Percentiles rank a stretch among this genome's conserved stretches.
Evolutionary conservation across 2,329 filamentous ascomycete species (phyloP).

Genomic region (Keithomyces neogunnii): DNA sequence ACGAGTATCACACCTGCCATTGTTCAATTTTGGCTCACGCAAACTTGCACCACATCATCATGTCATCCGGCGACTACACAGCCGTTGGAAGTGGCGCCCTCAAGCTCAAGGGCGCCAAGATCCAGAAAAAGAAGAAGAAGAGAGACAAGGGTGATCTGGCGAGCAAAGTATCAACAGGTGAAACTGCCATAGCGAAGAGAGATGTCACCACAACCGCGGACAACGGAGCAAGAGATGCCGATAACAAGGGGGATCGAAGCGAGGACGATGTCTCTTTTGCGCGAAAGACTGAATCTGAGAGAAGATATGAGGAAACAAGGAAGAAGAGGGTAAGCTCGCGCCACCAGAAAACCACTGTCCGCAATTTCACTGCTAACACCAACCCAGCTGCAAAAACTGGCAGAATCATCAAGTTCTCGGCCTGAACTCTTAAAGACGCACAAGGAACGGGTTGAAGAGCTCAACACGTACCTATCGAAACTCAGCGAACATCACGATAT

Average conservation of each 20-base stretch:
- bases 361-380: slow-evolving; percentile 4
- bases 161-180: slow-evolving; percentile 32
- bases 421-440: slow-evolving; percentile 90
- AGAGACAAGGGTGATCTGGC: slow-evolving; percentile 39
- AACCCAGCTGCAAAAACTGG: slow-evolving; percentile 65
- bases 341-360: background rate
- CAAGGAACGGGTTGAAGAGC: slow-evolving; percentile 90
- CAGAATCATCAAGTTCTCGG: slow-evolving; percentile 48
- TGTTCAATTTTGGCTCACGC: no score
- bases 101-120: slow-evolving; percentile 72
- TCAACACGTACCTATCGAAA: slow-evolving; percentile 87
- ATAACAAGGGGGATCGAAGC: slow-evolving; percentile 23
- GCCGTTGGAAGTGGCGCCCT: slow-evolving; percentile 62
- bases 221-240: slow-evolving; percentile 18
- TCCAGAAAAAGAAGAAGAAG: slow-evolving; percentile 59
- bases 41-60: slow-evolving; percentile 21
- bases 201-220: slow-evolving; percentile 6
- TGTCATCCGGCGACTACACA: slow-evolving; percentile 70
- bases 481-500: slow-evolving; percentile 98
- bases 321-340: slow-evolving; percentile 61
- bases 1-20: no score
- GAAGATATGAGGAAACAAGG: slow-evolving; percentile 69
- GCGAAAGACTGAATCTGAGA: slow-evolving; percentile 77
- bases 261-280: slow-evolving; percentile 20
- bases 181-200: slow-evolving; percentile 7